Conservation (phyloP, 257 asterid genomes). For the Henckelia pumila region DNA sequence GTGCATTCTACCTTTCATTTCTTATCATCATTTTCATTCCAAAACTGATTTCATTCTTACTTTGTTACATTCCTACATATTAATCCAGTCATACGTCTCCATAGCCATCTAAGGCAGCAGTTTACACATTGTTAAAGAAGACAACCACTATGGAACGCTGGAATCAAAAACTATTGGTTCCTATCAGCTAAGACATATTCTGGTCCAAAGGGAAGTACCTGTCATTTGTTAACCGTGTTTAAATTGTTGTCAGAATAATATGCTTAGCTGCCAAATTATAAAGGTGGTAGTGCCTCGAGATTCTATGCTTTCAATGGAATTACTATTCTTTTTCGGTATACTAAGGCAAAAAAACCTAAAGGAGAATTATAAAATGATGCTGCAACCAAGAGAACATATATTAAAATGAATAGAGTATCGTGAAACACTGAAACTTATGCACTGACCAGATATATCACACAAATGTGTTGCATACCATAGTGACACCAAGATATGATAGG, state of each 20-base stretch:
- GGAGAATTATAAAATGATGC: not conserved
- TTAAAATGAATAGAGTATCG: not conserved
- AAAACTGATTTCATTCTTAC: no score
- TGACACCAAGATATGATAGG: not conserved
- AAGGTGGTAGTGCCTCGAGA: not conserved
- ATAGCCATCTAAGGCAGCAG: constrained; percentile 6
- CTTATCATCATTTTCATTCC: no score
- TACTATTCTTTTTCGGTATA: not conserved
- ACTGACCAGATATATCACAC: constrained; percentile 12
- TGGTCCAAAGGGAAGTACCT: not conserved
- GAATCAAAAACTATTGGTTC: constrained; percentile 1
- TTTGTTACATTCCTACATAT: no score
- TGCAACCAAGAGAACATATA: not conserved
- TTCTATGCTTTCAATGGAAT: not conserved
- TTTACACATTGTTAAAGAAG: constrained; percentile 4
- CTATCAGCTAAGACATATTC: not conserved
- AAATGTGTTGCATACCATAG: not conserved
- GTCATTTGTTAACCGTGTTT: not conserved
- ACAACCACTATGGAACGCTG: not conserved
- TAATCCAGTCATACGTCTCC: not conserved
- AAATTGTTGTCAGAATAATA: not conserved
- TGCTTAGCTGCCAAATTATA: not conserved
- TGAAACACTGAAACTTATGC: not conserved
- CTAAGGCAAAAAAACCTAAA: not conserved
- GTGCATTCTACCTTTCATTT: no score